phyloP scores from a whole-genome alignment of 2,329 filamentous ascomycete species.

The Nemania diffusa region DNA sequence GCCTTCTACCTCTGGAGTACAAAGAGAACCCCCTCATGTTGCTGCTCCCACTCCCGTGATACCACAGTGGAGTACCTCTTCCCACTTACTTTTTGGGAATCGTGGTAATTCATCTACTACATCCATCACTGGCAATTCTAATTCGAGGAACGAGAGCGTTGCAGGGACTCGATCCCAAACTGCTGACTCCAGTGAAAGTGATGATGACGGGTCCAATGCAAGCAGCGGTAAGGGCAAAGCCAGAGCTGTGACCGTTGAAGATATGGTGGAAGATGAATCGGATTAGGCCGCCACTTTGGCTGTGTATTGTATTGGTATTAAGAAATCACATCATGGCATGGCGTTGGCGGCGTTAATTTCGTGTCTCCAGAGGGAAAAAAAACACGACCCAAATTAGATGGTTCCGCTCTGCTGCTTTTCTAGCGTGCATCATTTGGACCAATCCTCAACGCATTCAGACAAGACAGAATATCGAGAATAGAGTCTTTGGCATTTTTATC shows the following conservation, averaged over 20 bases:
- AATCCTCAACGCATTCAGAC: constrained; percentile 21
- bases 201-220: constrained; percentile 37
- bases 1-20: constrained; percentile 29
- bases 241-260: constrained; percentile 46
- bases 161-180: constrained; percentile 8
- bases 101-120: constrained; percentile 38
- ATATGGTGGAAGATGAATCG: constrained; percentile 38
- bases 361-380: constrained; percentile 17
- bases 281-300: constrained; percentile 29
- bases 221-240: constrained; percentile 41
- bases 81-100: constrained; percentile 58
- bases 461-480: constrained; percentile 21
- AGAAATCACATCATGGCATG: constrained; percentile 46
- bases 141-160: constrained; percentile 21
- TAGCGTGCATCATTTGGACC: constrained; percentile 21
- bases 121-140: constrained; percentile 10
- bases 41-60: constrained; percentile 60
- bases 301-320: constrained; percentile 43
- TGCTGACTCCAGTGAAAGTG: constrained; percentile 28
- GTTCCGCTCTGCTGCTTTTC: constrained; percentile 17
- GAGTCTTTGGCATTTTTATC: constrained; percentile 5
- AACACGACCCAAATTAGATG: constrained; percentile 12
- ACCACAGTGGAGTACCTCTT: constrained; percentile 63
- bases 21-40: constrained; percentile 50
- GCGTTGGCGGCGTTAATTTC: constrained; percentile 47